A percentile compares a stretch with the other conserved stretches of the same genome.
These are phyloP conservation scores for Lipomyces chichibuensis DNA, from an alignment of 805 yeast species.

Conservation along the genomic window DNA sequence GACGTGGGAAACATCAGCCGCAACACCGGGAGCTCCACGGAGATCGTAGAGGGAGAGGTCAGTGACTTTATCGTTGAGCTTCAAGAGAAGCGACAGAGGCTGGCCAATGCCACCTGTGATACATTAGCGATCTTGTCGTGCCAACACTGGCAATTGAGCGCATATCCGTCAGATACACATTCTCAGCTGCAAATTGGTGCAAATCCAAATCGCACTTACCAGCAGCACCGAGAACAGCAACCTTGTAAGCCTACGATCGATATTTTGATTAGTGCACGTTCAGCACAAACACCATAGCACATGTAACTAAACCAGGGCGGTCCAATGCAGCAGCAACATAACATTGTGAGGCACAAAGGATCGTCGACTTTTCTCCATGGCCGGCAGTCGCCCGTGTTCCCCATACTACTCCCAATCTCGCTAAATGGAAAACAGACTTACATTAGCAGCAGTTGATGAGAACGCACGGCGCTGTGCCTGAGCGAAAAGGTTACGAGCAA, in stretches of 20 bases:
- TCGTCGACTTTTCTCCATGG: not conserved
- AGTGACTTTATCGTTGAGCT: constrained; percentile 85
- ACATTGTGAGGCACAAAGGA: not conserved
- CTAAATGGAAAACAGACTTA: constrained; percentile 9
- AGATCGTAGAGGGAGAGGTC: constrained; percentile 85
- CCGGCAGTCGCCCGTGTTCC: not conserved
- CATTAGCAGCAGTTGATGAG: constrained; percentile 35
- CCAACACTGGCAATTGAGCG: not conserved
- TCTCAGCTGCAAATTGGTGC: constrained; percentile 50
- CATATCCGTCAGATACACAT: not conserved
- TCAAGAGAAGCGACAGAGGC: constrained; percentile 79
- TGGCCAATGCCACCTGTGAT: constrained; percentile 83
- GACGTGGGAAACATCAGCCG: constrained; percentile 91
- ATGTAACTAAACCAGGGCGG: not conserved
- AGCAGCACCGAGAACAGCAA: constrained; percentile 80
- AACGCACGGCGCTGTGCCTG: constrained; percentile 36
- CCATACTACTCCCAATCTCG: not conserved
- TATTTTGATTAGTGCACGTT: not conserved
- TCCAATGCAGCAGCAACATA: not conserved
- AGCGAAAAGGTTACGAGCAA: constrained; percentile 31
- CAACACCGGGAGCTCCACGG: constrained; percentile 94
- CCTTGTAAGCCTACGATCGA: constrained; percentile 52
- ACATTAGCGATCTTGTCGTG: not conserved
- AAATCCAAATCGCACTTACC: constrained; percentile 18
- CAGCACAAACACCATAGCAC: not conserved